These are phyloP conservation scores for Debaryomycetaceae sp. DNA, from an alignment of 1,139 yeast genomes.

Conservation along the genomic window DNA sequence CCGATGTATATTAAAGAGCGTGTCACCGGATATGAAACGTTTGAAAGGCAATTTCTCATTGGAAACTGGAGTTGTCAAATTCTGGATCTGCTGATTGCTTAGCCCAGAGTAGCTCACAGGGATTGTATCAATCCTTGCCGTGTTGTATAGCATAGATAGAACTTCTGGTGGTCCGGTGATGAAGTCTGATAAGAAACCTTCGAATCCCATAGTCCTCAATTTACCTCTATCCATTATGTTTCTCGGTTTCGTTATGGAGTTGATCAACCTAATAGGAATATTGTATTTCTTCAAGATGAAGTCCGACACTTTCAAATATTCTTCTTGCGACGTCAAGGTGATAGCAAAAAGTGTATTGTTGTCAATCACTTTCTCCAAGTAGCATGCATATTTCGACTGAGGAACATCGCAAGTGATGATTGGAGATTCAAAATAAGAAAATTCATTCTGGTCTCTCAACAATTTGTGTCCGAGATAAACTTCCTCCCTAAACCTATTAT, in stretches of 20 bases:
- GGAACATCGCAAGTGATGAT: slow-evolving; percentile 59
- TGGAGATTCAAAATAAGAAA: slow-evolving; percentile 70
- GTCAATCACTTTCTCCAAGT: slow-evolving; percentile 58
- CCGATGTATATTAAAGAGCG: slow-evolving; percentile 44
- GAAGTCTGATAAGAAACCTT: slow-evolving; percentile 72
- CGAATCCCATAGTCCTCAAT: slow-evolving; percentile 60
- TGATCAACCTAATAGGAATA: slow-evolving; percentile 34
- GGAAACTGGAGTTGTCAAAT: slow-evolving; percentile 28
- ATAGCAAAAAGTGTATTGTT: slow-evolving; percentile 51
- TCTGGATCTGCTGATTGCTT: slow-evolving; percentile 36
- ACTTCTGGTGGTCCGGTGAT: slow-evolving; percentile 76
- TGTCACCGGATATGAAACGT: slow-evolving; percentile 60
- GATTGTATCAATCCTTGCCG: slow-evolving; percentile 52
- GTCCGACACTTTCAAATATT: slow-evolving; percentile 30
- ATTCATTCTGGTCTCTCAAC: slow-evolving; percentile 26
- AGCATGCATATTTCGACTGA: slow-evolving; percentile 47
- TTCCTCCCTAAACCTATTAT: slow-evolving; percentile 25
- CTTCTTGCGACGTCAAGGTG: slow-evolving; percentile 30
- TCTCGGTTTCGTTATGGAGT: slow-evolving; percentile 11
- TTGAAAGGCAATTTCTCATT: slow-evolving; percentile 44
- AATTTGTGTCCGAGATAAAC: slow-evolving; percentile 29
- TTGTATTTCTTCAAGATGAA: slow-evolving; percentile 22
- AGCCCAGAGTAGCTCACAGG: slow-evolving; percentile 57
- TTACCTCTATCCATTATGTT: slow-evolving; percentile 20
- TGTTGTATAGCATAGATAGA: slow-evolving; percentile 66